phyloP scores from a whole-genome alignment of 306 rosid genomes.

The Vigna trinervia region DNA sequence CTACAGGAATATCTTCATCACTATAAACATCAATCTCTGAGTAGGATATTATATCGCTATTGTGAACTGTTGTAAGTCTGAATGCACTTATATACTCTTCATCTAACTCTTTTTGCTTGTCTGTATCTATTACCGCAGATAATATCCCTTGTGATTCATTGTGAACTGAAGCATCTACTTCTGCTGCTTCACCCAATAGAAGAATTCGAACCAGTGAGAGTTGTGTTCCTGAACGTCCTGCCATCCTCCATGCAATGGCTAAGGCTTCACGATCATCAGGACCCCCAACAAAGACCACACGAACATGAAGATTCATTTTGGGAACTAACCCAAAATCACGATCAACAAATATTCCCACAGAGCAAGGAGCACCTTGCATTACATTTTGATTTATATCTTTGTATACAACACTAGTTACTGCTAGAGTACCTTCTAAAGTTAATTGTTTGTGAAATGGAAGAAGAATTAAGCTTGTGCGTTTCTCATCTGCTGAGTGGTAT shows the following conservation, averaged over 20 bases:
- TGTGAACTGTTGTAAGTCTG: constrained; percentile 34
- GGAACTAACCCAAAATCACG: constrained; percentile 34
- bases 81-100: constrained; percentile 52
- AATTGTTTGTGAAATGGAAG: constrained; percentile 50
- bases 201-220: constrained; percentile 55
- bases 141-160: constrained; percentile 24
- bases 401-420: constrained; percentile 6
- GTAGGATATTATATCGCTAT: constrained; percentile 43
- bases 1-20: constrained; percentile 44
- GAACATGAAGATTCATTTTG: neutral
- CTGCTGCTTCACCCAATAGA: constrained; percentile 36
- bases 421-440: constrained; percentile 29
- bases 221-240: constrained; percentile 41
- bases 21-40: constrained; percentile 45
- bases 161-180: constrained; percentile 6
- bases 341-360: constrained; percentile 51
- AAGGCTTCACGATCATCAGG: constrained; percentile 73
- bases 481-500: constrained; percentile 40
- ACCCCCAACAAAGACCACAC: constrained; percentile 54
- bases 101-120: constrained; percentile 50
- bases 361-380: constrained; percentile 46
- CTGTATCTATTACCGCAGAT: constrained; percentile 11
- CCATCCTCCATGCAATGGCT: constrained; percentile 64
- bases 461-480: constrained; percentile 36
- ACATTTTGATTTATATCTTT: constrained; percentile 43